A percentile compares a stretch with the other conserved stretches of the same genome.
Conservation (phyloP, 164 flowering plant genomes). For the Sedum album region DNA sequence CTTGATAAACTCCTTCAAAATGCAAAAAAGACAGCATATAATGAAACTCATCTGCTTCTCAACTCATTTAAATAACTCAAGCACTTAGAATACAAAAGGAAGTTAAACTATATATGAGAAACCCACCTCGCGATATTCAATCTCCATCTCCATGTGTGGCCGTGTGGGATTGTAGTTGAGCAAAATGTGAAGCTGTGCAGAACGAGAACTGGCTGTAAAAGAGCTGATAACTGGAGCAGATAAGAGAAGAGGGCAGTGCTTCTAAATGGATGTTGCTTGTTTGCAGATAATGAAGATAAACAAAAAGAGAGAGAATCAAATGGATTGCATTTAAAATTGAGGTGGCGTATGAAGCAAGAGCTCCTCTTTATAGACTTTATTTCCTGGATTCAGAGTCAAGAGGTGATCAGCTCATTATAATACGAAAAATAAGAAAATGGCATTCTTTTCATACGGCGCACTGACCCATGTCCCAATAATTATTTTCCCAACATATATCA, state of each 20-base stretch:
- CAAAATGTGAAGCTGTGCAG: neutral
- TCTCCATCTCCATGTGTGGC: slow-evolving; percentile 40
- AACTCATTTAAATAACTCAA: neutral
- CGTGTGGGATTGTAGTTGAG: neutral
- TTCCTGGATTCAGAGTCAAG: neutral
- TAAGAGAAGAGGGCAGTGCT: neutral
- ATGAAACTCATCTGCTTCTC: too few relatives aligned
- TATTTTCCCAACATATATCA: too few relatives aligned
- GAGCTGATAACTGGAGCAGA: too few relatives aligned
- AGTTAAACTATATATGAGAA: neutral
- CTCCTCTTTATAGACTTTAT: neutral
- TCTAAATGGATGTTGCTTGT: neutral
- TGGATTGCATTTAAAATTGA: neutral
- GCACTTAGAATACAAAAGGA: slow-evolving; percentile 1
- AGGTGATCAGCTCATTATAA: too few relatives aligned
- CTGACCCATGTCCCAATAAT: neutral
- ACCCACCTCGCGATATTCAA: slow-evolving; percentile 53
- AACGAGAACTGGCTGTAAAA: neutral
- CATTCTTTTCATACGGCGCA: neutral
- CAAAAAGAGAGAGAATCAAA: neutral
- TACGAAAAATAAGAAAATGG: neutral
- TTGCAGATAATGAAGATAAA: neutral
- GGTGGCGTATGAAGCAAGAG: neutral
- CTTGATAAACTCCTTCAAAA: slow-evolving; percentile 54
- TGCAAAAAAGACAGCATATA: neutral